Evolutionary conservation across 2,329 filamentous ascomycete genomes (phyloP).

Genomic region (Arthroderma uncinatum): DNA sequence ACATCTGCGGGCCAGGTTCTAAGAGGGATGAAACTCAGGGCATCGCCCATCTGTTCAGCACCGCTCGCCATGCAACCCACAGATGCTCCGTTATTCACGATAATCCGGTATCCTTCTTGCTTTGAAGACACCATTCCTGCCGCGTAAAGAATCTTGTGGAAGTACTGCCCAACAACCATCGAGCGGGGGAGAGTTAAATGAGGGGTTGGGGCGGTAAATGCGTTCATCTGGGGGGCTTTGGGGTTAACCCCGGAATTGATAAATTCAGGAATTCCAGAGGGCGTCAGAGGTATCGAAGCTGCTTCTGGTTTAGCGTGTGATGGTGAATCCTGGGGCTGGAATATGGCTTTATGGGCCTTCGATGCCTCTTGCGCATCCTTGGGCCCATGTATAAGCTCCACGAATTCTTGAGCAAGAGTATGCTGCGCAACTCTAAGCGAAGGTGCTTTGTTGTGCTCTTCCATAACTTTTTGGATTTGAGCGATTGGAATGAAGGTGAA

Average conservation of each 20-base stretch:
- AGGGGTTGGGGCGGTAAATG: conserved; percentile 9
- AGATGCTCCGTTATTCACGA: conserved; percentile 41
- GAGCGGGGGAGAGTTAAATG: conserved; percentile 31
- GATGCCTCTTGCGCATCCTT: conserved; percentile 54
- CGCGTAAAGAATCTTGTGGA: conserved; percentile 41
- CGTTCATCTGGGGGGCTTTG: neutral
- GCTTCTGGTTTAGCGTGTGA: conserved; percentile 2
- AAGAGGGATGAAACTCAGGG: conserved; percentile 42
- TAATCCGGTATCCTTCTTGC: conserved; percentile 42
- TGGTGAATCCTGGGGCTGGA: conserved; percentile 27
- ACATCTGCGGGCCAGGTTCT: conserved; percentile 33
- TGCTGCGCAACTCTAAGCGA: conserved; percentile 71
- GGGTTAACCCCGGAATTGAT: neutral
- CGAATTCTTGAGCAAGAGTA: conserved; percentile 66
- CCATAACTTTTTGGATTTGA: conserved; percentile 58
- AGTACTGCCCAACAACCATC: conserved; percentile 38
- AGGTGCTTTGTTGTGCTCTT: conserved; percentile 55
- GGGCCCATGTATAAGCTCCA: conserved; percentile 65
- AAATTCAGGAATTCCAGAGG: conserved; percentile 7
- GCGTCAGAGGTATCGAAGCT: conserved; percentile 15
- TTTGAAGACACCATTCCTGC: conserved; percentile 43
- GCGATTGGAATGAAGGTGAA: conserved; percentile 76
- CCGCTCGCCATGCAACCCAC: conserved; percentile 35
- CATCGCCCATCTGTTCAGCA: conserved; percentile 32
- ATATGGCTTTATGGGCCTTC: conserved; percentile 42